These are phyloP conservation scores for Fraxinus floribunda DNA, from an alignment of 305 asterid species.

Conservation along the genomic window DNA sequence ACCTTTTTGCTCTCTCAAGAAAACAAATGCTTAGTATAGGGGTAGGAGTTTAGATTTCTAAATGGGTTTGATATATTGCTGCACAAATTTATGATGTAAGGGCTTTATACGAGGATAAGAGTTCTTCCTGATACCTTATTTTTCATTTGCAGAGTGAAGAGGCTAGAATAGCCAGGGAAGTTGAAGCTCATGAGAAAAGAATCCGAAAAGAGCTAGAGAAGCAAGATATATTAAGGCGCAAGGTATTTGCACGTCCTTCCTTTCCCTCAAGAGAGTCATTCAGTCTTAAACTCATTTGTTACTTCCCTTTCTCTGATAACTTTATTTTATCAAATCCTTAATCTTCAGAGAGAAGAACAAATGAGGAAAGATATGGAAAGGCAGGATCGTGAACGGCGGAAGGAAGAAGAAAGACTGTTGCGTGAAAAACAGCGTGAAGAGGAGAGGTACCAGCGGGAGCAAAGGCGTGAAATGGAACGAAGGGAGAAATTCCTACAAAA, in stretches of 20 bases:
- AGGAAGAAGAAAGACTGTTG: slow-evolving; percentile 78
- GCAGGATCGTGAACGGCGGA: slow-evolving; percentile 75
- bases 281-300: background rate
- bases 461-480: slow-evolving; percentile 85
- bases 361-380: slow-evolving; percentile 85
- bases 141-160: slow-evolving; percentile 61
- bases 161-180: slow-evolving; percentile 84
- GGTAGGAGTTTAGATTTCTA: background rate
- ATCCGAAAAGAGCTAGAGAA: slow-evolving; percentile 85
- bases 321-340: background rate
- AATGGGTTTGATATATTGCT: background rate
- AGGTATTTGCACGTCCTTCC: slow-evolving; percentile 41
- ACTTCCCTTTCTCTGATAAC: slow-evolving; percentile 17
- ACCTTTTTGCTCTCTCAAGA: background rate
- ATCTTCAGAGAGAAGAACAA: slow-evolving; percentile 76
- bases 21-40: background rate
- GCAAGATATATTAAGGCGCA: slow-evolving; percentile 73
- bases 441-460: slow-evolving; percentile 74
- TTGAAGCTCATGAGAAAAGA: slow-evolving; percentile 84
- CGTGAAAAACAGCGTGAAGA: slow-evolving; percentile 89
- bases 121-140: slow-evolving; percentile 5
- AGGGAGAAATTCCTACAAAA: slow-evolving; percentile 71
- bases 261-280: background rate
- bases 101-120: slow-evolving; percentile 19
- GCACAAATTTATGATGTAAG: background rate